A percentile compares a stretch with the other conserved stretches of the same genome.
Conservation (phyloP, 1,284 basidiomycete genomes). For the Ceratobasidium theobromae region DNA sequence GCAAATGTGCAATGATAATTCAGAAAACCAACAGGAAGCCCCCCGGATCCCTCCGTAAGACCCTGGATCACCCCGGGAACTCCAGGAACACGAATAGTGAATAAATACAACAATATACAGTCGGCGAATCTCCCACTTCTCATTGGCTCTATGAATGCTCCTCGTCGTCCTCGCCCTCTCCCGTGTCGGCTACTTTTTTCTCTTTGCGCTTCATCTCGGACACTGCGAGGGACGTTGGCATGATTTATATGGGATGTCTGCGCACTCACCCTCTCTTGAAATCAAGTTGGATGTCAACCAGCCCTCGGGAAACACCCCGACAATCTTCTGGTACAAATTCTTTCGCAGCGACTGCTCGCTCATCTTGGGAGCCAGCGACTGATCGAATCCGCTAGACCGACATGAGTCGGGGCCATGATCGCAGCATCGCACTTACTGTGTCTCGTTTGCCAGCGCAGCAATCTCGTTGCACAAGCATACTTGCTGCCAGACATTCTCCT, state of each 20-base stretch:
- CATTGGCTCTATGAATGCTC: constrained; percentile 14
- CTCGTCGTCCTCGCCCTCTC: constrained; percentile 24
- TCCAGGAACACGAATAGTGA: constrained; percentile 26
- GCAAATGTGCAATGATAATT: background rate
- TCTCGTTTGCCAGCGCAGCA: constrained; percentile 78
- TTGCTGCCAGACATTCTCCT: constrained; percentile 71
- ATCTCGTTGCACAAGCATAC: constrained; percentile 78
- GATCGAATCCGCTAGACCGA: constrained; percentile 59
- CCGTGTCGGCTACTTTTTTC: constrained; percentile 20
- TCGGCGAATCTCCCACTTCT: background rate
- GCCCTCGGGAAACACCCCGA: constrained; percentile 70
- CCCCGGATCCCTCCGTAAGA: constrained; percentile 23
- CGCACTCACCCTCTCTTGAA: constrained; percentile 49
- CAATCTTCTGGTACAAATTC: constrained; percentile 77
- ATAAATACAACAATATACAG: constrained; percentile 19
- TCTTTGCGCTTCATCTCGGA: constrained; percentile 31
- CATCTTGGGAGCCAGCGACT: constrained; percentile 59
- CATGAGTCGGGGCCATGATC: background rate
- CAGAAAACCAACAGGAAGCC: background rate
- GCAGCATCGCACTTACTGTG: constrained; percentile 58
- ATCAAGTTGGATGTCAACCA: constrained; percentile 61
- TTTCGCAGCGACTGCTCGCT: constrained; percentile 78
- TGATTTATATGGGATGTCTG: background rate
- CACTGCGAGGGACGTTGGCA: background rate
- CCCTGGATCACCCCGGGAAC: constrained; percentile 18